Conservation (phyloP, 441 rosid genomes). For the Corymbia calophylla region DNA sequence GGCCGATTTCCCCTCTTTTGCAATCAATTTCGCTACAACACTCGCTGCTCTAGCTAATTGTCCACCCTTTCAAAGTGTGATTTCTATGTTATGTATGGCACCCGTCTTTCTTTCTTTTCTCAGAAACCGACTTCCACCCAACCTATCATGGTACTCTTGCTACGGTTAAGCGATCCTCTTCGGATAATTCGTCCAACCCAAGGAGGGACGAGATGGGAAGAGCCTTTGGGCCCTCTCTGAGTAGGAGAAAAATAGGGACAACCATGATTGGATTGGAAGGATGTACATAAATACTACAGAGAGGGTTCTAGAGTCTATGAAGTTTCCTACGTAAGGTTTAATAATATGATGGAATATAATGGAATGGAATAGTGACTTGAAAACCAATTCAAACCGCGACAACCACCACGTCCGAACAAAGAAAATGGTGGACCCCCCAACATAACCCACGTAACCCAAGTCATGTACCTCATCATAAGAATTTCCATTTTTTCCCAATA, state of each 20-base stretch:
- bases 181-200: too few species aligned
- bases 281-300: not conserved
- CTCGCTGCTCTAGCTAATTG: too few species aligned
- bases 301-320: not conserved
- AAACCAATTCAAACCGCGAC: rapidly evolving
- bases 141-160: too few species aligned
- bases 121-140: too few species aligned
- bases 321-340: not conserved
- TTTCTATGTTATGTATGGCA: too few species aligned
- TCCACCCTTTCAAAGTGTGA: too few species aligned
- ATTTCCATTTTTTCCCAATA: not conserved
- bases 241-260: not conserved
- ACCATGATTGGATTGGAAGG: not conserved
- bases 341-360: not conserved
- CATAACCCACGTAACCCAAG: not conserved
- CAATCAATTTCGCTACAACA: too few species aligned
- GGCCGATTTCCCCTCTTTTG: too few species aligned
- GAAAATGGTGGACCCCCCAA: not conserved
- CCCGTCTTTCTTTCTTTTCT: too few species aligned
- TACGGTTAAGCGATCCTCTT: too few species aligned
- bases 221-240: not conserved
- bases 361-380: not conserved
- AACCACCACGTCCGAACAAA: not conserved
- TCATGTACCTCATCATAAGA: not conserved
- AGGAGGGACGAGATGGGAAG: not conserved